phyloP scores from a whole-genome alignment of 163 green algal genomes.

The Smithsoniella earleae region DNA sequence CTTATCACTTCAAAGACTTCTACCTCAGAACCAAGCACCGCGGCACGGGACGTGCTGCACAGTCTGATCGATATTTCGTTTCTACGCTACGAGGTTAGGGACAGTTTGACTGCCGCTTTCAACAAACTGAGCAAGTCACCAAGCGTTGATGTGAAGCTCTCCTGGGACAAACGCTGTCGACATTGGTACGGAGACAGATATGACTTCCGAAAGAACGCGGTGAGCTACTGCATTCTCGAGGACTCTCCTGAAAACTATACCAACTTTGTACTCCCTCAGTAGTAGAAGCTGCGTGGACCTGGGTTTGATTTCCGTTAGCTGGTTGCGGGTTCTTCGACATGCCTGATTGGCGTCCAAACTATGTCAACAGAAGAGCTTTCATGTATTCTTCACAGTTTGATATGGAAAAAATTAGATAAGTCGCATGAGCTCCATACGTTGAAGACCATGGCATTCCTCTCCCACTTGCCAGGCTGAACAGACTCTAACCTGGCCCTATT shows the following conservation, averaged over 20 bases:
- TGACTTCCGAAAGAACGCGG: slow-evolving; percentile 54
- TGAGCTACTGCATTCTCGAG: slow-evolving; percentile 30
- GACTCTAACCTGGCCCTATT: no score
- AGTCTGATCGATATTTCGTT: slow-evolving; percentile 36
- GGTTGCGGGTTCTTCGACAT: no score
- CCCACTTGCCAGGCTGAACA: no score
- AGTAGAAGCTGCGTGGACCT: not conserved
- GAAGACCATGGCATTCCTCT: no score
- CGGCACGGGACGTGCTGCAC: not conserved
- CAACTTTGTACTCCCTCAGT: not conserved
- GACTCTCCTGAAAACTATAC: not conserved
- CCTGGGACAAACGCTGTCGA: slow-evolving; percentile 51
- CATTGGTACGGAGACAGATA: slow-evolving; percentile 61
- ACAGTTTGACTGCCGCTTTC: slow-evolving; percentile 31
- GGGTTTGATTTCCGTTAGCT: no score
- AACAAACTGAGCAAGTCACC: not conserved
- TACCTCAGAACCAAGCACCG: not conserved
- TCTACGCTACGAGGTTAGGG: slow-evolving; percentile 35
- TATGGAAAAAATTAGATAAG: no score
- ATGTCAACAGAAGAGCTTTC: no score
- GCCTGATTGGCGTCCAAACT: no score
- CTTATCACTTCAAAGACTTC: not conserved
- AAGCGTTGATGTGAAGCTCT: slow-evolving; percentile 45
- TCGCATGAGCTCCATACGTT: no score
- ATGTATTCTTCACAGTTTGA: no score